These are phyloP conservation scores for Mycena indigotica DNA, from an alignment of 768 basidiomycete species.

Conservation along the genomic window DNA sequence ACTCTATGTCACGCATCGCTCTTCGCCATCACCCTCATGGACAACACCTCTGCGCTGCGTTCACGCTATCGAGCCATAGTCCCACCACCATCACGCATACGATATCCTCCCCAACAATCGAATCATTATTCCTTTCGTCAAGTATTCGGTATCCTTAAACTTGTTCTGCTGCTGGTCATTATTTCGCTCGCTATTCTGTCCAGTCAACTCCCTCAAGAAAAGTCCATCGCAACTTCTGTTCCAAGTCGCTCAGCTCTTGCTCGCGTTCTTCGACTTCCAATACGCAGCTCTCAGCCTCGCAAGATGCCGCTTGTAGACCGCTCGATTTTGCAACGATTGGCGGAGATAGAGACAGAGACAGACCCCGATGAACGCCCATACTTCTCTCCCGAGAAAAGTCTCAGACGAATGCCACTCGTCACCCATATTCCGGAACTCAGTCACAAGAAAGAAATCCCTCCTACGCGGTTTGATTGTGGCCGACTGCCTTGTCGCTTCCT, in stretches of 20 bases:
- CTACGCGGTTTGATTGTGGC: conserved; percentile 23
- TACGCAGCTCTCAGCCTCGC: neutral
- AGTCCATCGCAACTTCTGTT: neutral
- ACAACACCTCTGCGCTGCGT: no score
- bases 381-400: conserved; percentile 9
- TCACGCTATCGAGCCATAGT: no score
- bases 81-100: no score
- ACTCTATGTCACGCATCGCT: no score
- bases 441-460: conserved; percentile 21
- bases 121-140: no score
- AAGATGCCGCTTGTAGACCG: conserved; percentile 28
- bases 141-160: conserved; percentile 1
- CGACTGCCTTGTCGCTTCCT: conserved; percentile 44
- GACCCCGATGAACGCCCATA: conserved; percentile 22
- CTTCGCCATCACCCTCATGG: no score
- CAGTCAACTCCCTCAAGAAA: neutral
- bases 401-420: conserved; percentile 35
- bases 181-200: neutral
- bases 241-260: neutral
- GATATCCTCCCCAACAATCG: no score
- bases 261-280: neutral
- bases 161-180: neutral
- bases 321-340: conserved; percentile 29
- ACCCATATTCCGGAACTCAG: conserved; percentile 35
- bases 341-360: conserved; percentile 23